These are phyloP conservation scores for Gamsiella multidivaricata DNA, from an alignment of 192 early-diverging fungal species.

Conservation along the genomic window DNA sequence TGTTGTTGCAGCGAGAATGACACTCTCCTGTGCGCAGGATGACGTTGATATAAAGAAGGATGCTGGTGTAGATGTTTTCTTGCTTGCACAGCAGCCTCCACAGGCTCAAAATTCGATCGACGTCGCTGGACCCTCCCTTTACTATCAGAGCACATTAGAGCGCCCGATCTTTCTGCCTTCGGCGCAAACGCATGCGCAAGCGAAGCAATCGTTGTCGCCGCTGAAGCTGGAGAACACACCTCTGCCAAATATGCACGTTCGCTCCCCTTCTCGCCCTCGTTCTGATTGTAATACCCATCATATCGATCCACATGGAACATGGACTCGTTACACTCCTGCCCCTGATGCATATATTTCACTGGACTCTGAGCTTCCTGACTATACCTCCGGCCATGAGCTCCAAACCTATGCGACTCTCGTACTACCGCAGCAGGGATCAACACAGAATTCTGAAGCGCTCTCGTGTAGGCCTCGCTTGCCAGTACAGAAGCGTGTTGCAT, in stretches of 20 bases:
- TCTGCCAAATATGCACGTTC: neutral
- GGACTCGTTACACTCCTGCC: neutral
- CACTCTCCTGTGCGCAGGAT: neutral
- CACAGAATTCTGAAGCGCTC: neutral
- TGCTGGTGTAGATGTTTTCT: neutral
- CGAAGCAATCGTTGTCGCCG: neutral
- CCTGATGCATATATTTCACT: neutral
- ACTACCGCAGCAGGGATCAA: slow-evolving; percentile 1
- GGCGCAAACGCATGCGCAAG: neutral
- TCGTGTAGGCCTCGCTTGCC: slow-evolving; percentile 4
- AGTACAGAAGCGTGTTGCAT: neutral
- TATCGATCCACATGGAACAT: neutral
- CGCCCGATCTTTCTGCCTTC: neutral
- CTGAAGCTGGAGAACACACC: neutral
- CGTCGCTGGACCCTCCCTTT: neutral
- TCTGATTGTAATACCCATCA: neutral
- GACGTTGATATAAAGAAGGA: neutral
- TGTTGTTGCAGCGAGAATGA: no score
- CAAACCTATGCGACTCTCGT: neutral
- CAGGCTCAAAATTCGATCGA: neutral
- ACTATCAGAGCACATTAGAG: neutral
- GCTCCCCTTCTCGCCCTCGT: neutral
- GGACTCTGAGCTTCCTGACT: neutral
- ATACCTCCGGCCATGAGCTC: neutral
- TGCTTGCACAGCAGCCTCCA: neutral